Percentiles rank a stretch among this genome's conserved stretches.
Evolutionary conservation across 495 filamentous ascomycete genomes (phyloP).

Genomic region (Extremus antarcticus): DNA sequence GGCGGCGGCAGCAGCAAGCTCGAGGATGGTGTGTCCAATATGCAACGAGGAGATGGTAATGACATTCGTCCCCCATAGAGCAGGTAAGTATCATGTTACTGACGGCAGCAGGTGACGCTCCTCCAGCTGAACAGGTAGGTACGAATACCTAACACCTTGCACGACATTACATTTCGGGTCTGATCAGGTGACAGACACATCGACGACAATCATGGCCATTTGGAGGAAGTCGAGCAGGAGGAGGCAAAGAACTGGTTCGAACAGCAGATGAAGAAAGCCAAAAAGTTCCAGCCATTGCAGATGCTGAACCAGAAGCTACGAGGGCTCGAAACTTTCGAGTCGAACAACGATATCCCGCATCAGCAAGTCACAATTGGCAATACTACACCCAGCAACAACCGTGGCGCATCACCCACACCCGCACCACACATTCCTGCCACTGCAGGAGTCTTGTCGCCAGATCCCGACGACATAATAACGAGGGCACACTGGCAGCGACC

Average conservation of each 20-base stretch:
- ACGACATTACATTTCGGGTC: background rate
- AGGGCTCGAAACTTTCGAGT: constrained; percentile 94
- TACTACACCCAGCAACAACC: constrained; percentile 14
- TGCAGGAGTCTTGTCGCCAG: constrained; percentile 34
- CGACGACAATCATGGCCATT: constrained; percentile 83
- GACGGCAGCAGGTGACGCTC: constrained; percentile 59
- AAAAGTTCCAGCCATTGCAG: constrained; percentile 86
- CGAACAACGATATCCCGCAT: constrained; percentile 54
- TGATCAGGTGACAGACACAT: constrained; percentile 52
- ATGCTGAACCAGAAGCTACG: constrained; percentile 91
- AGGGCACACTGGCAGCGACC: constrained; percentile 79
- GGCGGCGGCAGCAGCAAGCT: constrained; percentile 43
- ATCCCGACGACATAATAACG: constrained; percentile 83
- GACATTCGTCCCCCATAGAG: background rate
- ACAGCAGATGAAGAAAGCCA: constrained; percentile 89
- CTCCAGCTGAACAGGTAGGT: constrained; percentile 78
- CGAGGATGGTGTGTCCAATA: constrained; percentile 78
- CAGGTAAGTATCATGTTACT: background rate
- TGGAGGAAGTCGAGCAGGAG: constrained; percentile 88
- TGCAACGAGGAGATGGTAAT: constrained; percentile 92
- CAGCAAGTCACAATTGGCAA: background rate
- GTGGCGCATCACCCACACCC: constrained; percentile 20
- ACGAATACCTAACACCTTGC: background rate
- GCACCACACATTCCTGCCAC: constrained; percentile 22
- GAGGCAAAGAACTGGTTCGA: constrained; percentile 98